Base-by-base conservation (phyloP, 805 yeast genomes). In the Kodamaea hsintzibuensis region DNA sequence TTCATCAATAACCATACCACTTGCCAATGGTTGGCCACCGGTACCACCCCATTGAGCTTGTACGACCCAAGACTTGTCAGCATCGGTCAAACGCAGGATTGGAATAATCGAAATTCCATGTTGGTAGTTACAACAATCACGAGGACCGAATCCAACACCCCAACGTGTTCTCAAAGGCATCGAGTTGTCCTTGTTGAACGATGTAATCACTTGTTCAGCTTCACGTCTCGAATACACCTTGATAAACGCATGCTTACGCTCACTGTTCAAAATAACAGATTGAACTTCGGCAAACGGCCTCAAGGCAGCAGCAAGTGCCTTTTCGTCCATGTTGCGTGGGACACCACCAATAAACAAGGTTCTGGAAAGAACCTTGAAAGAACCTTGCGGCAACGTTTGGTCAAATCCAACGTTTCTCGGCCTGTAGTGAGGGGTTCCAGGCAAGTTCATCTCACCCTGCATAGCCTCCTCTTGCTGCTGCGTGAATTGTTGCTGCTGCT, bases 71-170 rank as follows among this genome's bases (percentile, higher is more conserved):
- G 87, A 78, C 64, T 80, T 83, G 70, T 95, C 99, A 17, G 98
- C 97, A 55, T 95, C 99, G 0, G 99, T 95, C 61, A 95, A 79
- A 63, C 97, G 82, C 55, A 82, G 82, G 49, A 95, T 74, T 13
- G 98, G 97, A 57, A 95, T 91, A 38, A 91, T 82, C 56, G 96
- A 88, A 39, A 86, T 80, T 57, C 99, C 99, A 54, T 86, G 86
- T 65, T 86, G 92, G 71, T 95, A 95, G 71, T 95, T 96, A 69
- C 97, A 90, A 76, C 98, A 93, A 70, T 95, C 98, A 76, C 99
- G 84, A 52, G 99, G 99, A 3, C 99, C 99, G 66, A 89, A 95
- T 1, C 99, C 99, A 57, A 95, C 98, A 60, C 98, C 99, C 99
- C 99, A 95, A 67, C 97, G 82, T 3, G 96, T 89, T 72, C 98